phyloP scores from a whole-genome alignment of 306 rosid genomes.

The Gastrolobium bilobum region DNA sequence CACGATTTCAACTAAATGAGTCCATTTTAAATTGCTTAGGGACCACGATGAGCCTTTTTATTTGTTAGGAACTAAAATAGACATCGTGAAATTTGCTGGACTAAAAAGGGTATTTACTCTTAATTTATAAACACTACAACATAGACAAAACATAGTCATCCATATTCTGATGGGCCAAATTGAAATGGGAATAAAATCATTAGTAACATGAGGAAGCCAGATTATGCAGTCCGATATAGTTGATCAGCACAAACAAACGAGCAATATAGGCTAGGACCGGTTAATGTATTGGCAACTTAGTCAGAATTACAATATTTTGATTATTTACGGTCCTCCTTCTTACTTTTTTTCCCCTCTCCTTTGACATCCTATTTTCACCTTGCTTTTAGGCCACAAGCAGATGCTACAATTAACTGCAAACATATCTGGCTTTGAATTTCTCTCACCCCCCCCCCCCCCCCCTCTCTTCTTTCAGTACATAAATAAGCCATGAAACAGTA shows the following conservation, averaged over 20 bases:
- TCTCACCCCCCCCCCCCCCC: background rate
- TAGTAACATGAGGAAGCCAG: background rate
- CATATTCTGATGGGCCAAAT: background rate
- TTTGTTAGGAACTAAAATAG: too few relatives aligned
- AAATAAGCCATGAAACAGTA: background rate
- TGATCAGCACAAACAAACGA: slow-evolving; percentile 11
- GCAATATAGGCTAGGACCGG: background rate
- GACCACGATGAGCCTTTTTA: too few relatives aligned
- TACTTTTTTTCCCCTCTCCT: background rate
- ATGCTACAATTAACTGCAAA: slow-evolving; percentile 15
- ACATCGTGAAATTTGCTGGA: too few relatives aligned
- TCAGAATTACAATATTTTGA: slow-evolving; percentile 16
- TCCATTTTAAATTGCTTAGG: too few relatives aligned
- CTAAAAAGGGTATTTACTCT: too few relatives aligned
- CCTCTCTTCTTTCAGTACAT: slow-evolving; percentile 2
- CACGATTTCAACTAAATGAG: too few relatives aligned
- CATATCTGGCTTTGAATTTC: background rate
- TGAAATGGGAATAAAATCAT: background rate
- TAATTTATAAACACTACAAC: background rate
- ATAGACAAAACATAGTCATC: background rate
- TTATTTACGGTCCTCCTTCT: slow-evolving; percentile 28
- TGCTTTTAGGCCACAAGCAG: slow-evolving; percentile 31
- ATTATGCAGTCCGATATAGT: background rate
- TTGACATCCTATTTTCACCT: slow-evolving; percentile 27
- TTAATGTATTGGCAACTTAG: background rate